Evolutionary conservation across 1,139 yeast genomes (phyloP), one percentile per base, ranked within the genome.

Genomic region (Nematodospora anomalae): DNA sequence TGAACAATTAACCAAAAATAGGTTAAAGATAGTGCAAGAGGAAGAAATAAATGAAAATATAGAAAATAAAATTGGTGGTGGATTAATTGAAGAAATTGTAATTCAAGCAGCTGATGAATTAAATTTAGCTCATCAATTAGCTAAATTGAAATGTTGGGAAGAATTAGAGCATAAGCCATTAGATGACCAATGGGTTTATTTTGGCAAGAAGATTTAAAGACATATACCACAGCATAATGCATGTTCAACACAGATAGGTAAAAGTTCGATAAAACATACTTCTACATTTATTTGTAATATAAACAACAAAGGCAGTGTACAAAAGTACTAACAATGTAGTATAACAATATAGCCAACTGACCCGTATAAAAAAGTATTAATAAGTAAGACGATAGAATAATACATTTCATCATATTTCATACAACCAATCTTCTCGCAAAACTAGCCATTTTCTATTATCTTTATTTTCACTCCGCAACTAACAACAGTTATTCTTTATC

Each of bases 91-190:
- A 64, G 96, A 87, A 67, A 65, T 87, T 39, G 61, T 87, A 41
- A 71, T 85, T 43, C 95, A 87, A 65, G 96, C 96, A 11, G 78
- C 82, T 49, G 95, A 86, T 43, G 96, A 88, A 64, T 76, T 79
- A 51, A 74, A 69, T 35, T 72, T 88, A 58, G 83, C 87, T 37
- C 67, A 77, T 52, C 76, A 80, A 58, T 67, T 88, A 69, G 81
- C 83, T 28, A 77, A 71, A 44, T 75, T 83, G 74, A 81, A 83
- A 61, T 61, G 60, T 30, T 80, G 86, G 86, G 83, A 78, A 48
- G 81, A 76, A 45, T 67, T 80, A 47, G 81, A 76, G 51, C 85
- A 80, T 51, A 74, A 77, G 54, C 86, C 87, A n/a, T 66, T 78
- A 46, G 80, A 81, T 51, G 79, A 80, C 60, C 87, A 80, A 57